These are phyloP conservation scores for Cryptococcus wingfieldii DNA, from an alignment of 1,284 basidiomycete genomes.

Conservation along the genomic window DNA sequence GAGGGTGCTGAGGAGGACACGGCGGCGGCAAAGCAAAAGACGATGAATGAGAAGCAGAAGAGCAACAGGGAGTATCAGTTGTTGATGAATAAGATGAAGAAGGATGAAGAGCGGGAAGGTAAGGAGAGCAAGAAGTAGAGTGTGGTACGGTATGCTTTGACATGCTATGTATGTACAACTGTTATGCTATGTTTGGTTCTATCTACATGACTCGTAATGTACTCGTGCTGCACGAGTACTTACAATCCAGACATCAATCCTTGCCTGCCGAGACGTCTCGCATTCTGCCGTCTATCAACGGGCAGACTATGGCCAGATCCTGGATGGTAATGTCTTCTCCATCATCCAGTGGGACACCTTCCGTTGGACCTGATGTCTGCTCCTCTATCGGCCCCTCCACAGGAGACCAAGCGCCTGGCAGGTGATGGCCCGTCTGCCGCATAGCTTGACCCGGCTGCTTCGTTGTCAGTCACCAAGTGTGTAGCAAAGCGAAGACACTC, in stretches of 20 bases:
- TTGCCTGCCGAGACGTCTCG: conserved; percentile 50
- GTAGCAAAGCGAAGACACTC: conserved; percentile 45
- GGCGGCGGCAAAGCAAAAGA: conserved; percentile 13
- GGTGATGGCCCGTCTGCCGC: conserved; percentile 12
- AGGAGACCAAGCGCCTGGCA: conserved; percentile 10
- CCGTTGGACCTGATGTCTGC: background rate
- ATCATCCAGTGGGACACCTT: conserved; percentile 25
- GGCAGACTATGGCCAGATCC: conserved; percentile 63
- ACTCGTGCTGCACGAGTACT: background rate
- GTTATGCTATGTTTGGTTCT: background rate
- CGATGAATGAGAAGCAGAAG: conserved; percentile 41
- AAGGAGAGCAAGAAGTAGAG: background rate
- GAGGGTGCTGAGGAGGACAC: conserved; percentile 29
- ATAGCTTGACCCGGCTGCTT: conserved; percentile 16
- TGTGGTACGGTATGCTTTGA: background rate
- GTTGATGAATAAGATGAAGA: conserved; percentile 44
- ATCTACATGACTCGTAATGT: background rate
- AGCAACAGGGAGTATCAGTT: conserved; percentile 42
- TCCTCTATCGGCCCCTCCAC: background rate
- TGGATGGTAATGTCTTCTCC: conserved; percentile 23
- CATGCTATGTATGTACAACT: background rate
- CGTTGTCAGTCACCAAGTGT: background rate
- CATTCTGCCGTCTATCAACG: conserved; percentile 67
- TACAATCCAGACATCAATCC: background rate
- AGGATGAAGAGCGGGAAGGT: conserved; percentile 18